phyloP scores from a whole-genome alignment of 805 yeast genomes.

The Kluyveromyces aestuarii region DNA sequence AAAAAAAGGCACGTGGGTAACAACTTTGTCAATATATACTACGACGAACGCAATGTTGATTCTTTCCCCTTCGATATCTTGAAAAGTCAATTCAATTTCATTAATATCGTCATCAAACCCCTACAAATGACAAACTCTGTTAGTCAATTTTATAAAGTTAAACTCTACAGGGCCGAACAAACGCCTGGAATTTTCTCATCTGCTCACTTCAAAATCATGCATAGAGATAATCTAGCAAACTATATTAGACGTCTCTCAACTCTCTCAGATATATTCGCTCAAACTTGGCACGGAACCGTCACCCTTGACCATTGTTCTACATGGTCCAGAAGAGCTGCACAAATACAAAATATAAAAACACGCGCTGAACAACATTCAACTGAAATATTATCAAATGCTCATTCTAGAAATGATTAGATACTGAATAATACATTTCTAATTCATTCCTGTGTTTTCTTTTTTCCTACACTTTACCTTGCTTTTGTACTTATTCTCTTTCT shows the following conservation, averaged over 20 bases:
- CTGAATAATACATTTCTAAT: too few species aligned
- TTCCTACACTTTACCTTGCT: too few species aligned
- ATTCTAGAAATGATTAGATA: not conserved
- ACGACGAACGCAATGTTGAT: slow-evolving; percentile 61
- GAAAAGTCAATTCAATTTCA: slow-evolving; percentile 72
- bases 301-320: slow-evolving; percentile 14
- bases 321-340: slow-evolving; percentile 10
- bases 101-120: slow-evolving; percentile 72
- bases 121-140: slow-evolving; percentile 20
- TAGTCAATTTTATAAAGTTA: slow-evolving; percentile 45
- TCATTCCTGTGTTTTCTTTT: too few species aligned
- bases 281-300: slow-evolving; percentile 48
- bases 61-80: slow-evolving; percentile 59
- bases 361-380: not conserved
- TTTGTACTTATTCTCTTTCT: too few species aligned
- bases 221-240: slow-evolving; percentile 47
- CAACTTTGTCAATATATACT: slow-evolving; percentile 70
- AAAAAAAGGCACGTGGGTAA: slow-evolving; percentile 86
- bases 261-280: slow-evolving; percentile 62
- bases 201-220: slow-evolving; percentile 62
- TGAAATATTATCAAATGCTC: not conserved
- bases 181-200: slow-evolving; percentile 73
- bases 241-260: slow-evolving; percentile 61
- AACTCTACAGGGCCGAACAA: slow-evolving; percentile 54
- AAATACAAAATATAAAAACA: slow-evolving; percentile 1